These are phyloP conservation scores for Bryum argenteum DNA, from an alignment of 225 moss, liverwort and hornwort species.

Conservation along the genomic window DNA sequence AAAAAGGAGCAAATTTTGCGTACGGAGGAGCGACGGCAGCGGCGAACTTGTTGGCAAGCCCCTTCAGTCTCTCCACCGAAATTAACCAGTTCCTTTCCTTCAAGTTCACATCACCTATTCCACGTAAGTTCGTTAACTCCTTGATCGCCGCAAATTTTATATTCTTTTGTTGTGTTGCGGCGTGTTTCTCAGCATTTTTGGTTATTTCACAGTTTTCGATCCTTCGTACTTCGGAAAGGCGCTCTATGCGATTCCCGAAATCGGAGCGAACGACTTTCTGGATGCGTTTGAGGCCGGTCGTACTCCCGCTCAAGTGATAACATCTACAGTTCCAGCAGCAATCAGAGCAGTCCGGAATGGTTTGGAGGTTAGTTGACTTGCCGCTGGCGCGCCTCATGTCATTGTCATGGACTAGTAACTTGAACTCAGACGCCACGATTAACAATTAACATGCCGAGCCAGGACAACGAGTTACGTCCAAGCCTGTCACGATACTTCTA, in stretches of 20 bases:
- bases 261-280: slow-evolving; percentile 42
- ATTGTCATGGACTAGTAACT: background rate
- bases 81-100: slow-evolving; percentile 27
- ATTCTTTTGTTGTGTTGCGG: background rate
- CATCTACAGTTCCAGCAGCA: background rate
- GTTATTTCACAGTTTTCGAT: background rate
- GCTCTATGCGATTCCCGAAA: slow-evolving; percentile 34
- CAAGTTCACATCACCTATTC: slow-evolving; percentile 18
- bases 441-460: background rate
- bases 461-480: no score
- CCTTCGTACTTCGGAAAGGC: slow-evolving; percentile 27
- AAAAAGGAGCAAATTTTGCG: slow-evolving; percentile 44
- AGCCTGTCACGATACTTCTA: no score
- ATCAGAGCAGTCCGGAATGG: background rate
- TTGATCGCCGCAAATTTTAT: background rate
- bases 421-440: background rate
- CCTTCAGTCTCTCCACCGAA: slow-evolving; percentile 29
- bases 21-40: slow-evolving; percentile 39
- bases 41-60: slow-evolving; percentile 23
- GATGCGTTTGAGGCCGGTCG: slow-evolving; percentile 2
- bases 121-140: slow-evolving; percentile 28
- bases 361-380: slow-evolving; percentile 30
- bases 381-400: background rate
- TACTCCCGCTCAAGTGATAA: slow-evolving; percentile 7
- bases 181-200: background rate